Conservation (phyloP, 345 rosid genomes). For the Pistacia integerrima region DNA sequence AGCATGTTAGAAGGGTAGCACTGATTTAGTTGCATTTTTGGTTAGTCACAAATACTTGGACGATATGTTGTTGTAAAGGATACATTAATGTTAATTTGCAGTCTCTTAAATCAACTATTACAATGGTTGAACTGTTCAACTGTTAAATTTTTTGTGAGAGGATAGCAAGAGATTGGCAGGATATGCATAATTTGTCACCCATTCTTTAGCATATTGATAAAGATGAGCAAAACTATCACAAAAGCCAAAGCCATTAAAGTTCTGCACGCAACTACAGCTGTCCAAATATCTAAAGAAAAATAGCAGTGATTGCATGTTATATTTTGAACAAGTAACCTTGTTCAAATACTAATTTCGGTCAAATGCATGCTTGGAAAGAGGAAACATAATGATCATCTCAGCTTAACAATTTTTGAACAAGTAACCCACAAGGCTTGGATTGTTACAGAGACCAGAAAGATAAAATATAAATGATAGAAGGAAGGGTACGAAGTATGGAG, state of each 20-base stretch:
- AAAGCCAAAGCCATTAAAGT: background rate
- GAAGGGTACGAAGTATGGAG: background rate
- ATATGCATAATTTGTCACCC: too few species aligned
- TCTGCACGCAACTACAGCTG: conserved; percentile 6
- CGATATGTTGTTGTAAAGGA: background rate
- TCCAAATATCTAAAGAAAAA: background rate
- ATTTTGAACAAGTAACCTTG: background rate
- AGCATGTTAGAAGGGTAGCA: background rate
- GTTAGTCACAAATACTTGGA: background rate
- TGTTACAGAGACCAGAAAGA: background rate
- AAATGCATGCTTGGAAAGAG: conserved; percentile 10
- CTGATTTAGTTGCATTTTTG: background rate
- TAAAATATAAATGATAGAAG: background rate
- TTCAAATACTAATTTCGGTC: background rate
- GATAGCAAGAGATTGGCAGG: too few species aligned
- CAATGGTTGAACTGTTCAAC: too few species aligned
- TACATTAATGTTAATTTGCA: background rate
- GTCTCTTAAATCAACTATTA: background rate
- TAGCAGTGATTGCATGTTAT: background rate
- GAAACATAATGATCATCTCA: background rate
- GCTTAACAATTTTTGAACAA: background rate
- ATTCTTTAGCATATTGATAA: too few species aligned
- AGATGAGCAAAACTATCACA: background rate
- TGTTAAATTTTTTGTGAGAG: too few species aligned
- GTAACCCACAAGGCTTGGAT: background rate